These are phyloP conservation scores for Vaccinium corymbosum DNA, from an alignment of 148 eudicot species.

Conservation along the genomic window DNA sequence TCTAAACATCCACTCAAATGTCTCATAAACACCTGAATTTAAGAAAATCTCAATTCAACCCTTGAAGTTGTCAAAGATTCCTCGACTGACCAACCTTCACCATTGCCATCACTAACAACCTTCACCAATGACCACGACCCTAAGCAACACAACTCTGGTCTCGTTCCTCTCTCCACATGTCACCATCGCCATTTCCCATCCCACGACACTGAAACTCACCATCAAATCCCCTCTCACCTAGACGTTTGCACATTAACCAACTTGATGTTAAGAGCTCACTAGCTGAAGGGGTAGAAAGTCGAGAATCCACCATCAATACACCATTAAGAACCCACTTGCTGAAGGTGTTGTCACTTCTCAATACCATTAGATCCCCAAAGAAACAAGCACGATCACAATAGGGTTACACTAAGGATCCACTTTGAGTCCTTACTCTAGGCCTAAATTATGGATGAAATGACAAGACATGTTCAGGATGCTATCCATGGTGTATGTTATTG, in stretches of 20 bases:
- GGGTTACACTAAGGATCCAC: background rate
- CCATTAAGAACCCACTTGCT: background rate
- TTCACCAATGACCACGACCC: background rate
- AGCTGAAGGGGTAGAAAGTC: background rate
- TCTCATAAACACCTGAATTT: background rate
- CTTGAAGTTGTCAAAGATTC: background rate
- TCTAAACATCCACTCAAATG: background rate
- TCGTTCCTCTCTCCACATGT: background rate
- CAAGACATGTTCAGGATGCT: background rate
- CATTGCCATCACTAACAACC: background rate
- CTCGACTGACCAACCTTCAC: background rate
- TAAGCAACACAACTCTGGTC: background rate
- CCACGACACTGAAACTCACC: background rate
- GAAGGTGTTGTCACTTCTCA: background rate
- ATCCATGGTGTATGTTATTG: background rate
- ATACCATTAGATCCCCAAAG: background rate
- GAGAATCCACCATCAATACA: background rate
- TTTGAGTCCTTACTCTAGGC: background rate
- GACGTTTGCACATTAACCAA: background rate
- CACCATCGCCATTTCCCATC: background rate
- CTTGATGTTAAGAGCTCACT: background rate
- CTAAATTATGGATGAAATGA: conserved; percentile 1
- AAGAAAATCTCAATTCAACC: background rate
- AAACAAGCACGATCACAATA: background rate
- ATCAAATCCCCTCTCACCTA: background rate